A percentile compares a stretch with the other conserved stretches of the same genome.
phyloP scores from a whole-genome alignment of 768 basidiomycete species.

The Termitomyces sp. region DNA sequence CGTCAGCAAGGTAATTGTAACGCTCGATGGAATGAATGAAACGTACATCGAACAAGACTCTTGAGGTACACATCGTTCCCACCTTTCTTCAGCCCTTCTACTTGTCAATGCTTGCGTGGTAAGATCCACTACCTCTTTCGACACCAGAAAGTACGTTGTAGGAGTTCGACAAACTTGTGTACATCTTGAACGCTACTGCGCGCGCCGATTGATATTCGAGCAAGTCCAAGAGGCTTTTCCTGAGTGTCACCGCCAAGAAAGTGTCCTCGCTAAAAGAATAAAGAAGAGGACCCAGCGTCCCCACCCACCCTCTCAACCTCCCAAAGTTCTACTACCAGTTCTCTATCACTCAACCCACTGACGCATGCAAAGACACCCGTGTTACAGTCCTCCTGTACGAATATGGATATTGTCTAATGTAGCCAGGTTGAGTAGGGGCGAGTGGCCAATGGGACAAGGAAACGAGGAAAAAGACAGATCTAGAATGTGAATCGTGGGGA shows the following conservation, averaged over 20 bases:
- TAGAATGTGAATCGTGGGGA: constrained; percentile 13
- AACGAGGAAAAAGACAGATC: constrained; percentile 1
- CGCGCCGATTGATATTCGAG: constrained; percentile 17
- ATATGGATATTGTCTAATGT: constrained; percentile 17
- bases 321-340: constrained; percentile 13
- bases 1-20: neutral
- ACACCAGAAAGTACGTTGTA: constrained; percentile 13
- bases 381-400: constrained; percentile 16
- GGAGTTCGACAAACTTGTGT: constrained; percentile 10
- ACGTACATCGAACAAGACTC: constrained; percentile 18
- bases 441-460: constrained; percentile 9
- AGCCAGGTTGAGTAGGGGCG: constrained; percentile 12
- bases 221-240: constrained; percentile 14
- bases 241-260: constrained; percentile 8
- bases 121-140: constrained; percentile 5
- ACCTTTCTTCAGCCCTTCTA: neutral
- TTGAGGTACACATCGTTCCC: constrained; percentile 1
- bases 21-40: too few relatives aligned
- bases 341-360: constrained; percentile 11
- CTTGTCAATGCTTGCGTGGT: neutral
- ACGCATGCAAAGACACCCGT: constrained; percentile 14
- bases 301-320: constrained; percentile 15
- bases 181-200: constrained; percentile 14
- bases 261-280: too few relatives aligned
- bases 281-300: constrained; percentile 11